Evolutionary conservation across 257 asterid genomes (phyloP).

Genomic region (Solanum arcanum): DNA sequence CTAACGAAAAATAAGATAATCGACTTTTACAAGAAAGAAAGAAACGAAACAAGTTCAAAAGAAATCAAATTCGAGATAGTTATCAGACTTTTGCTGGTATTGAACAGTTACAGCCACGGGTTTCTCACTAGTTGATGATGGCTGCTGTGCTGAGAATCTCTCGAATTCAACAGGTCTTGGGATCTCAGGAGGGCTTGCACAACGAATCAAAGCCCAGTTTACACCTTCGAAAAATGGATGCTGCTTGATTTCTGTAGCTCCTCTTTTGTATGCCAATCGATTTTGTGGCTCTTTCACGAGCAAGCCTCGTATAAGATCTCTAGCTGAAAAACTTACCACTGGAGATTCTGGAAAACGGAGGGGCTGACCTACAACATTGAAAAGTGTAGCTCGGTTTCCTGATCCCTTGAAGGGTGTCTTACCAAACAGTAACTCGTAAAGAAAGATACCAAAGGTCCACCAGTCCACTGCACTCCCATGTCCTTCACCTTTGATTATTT

Average conservation of each 20-base stretch:
- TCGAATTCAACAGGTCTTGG: background rate
- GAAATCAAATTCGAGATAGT: background rate
- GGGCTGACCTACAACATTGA: background rate
- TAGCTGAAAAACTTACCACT: background rate
- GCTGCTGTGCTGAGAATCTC: background rate
- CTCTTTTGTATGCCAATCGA: background rate
- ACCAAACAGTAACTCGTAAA: background rate
- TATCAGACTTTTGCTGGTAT: background rate
- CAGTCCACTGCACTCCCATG: background rate
- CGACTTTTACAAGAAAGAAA: background rate
- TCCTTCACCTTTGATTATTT: background rate
- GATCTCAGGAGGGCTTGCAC: background rate
- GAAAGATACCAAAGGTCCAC: background rate
- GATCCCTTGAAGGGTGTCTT: background rate
- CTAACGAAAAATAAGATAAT: background rate
- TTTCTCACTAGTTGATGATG: background rate
- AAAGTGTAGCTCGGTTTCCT: background rate
- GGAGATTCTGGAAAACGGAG: background rate
- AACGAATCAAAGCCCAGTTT: conserved; percentile 1
- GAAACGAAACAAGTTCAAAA: background rate
- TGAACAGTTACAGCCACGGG: background rate
- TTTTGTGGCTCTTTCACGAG: background rate
- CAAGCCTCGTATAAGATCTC: background rate
- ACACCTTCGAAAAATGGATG: background rate
- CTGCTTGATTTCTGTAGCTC: background rate